These are phyloP conservation scores for Syzygium oleosum DNA, from an alignment of 345 rosid species.

Conservation along the genomic window DNA sequence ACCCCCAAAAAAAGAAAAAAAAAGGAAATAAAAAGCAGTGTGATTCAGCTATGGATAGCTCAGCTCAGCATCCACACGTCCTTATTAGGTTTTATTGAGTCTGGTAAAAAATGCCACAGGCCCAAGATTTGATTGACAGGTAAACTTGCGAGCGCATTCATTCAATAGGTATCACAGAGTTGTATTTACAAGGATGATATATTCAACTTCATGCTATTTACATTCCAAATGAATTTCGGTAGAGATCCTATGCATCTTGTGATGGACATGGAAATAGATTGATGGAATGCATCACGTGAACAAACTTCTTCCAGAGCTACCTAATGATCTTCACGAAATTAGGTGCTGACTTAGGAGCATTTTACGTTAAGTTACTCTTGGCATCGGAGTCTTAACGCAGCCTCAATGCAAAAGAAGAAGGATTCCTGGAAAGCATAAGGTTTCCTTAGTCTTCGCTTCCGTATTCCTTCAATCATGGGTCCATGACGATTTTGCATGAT, in stretches of 20 bases:
- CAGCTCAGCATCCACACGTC: too few species aligned
- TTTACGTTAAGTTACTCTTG: background rate
- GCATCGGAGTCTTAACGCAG: background rate
- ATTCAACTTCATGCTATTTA: background rate
- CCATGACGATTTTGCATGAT: too few species aligned
- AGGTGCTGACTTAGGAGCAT: background rate
- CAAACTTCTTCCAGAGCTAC: background rate
- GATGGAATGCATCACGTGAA: background rate
- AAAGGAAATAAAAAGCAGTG: too few species aligned
- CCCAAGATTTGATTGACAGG: background rate
- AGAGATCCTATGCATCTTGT: background rate
- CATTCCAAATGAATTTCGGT: background rate
- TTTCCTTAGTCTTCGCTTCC: constrained; percentile 22
- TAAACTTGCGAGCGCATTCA: background rate
- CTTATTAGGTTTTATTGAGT: too few species aligned
- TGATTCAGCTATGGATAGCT: too few species aligned
- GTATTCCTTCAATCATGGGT: background rate
- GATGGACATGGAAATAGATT: background rate
- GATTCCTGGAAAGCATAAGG: background rate
- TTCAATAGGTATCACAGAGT: background rate
- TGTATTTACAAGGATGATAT: background rate
- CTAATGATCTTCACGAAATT: background rate
- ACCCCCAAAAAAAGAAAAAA: background rate
- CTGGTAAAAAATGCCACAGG: too few species aligned
- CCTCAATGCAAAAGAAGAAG: constrained; percentile 5